Evolutionary conservation across 2,329 filamentous ascomycete species (phyloP).

Genomic region (Colletotrichum sp.): DNA sequence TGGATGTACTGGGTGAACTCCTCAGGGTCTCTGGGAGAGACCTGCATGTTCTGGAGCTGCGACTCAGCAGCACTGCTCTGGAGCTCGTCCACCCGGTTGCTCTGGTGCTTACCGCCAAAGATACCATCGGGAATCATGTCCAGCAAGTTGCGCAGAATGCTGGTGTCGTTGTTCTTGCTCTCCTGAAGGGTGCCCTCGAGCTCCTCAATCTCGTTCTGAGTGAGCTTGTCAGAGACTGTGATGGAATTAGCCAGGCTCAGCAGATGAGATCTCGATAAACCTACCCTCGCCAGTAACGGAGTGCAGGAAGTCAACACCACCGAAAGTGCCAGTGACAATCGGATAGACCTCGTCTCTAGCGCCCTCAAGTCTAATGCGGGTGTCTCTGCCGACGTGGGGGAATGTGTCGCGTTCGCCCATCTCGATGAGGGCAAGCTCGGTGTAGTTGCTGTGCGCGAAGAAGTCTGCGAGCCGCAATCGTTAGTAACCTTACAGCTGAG

Average conservation of each 20-base stretch:
- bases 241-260: constrained; percentile 18
- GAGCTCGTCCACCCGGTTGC: constrained; percentile 78
- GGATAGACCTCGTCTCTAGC: constrained; percentile 74
- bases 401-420: constrained; percentile 82
- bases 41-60: constrained; percentile 75
- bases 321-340: constrained; percentile 89
- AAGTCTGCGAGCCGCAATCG: constrained; percentile 64
- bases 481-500: neutral
- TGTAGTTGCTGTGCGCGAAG: constrained; percentile 93
- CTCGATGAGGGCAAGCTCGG: constrained; percentile 86
- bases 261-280: constrained; percentile 34
- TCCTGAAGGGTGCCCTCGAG: constrained; percentile 82
- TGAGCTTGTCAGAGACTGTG: constrained; percentile 82
- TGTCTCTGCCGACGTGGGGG: constrained; percentile 81
- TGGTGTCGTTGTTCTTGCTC: constrained; percentile 68
- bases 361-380: constrained; percentile 73
- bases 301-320: constrained; percentile 92
- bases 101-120: constrained; percentile 77
- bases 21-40: constrained; percentile 82
- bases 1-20: constrained; percentile 81
- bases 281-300: constrained; percentile 76
- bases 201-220: constrained; percentile 88
- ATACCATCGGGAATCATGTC: constrained; percentile 83
- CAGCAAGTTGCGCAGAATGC: constrained; percentile 78
- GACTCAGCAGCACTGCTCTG: constrained; percentile 76